Base-by-base conservation (phyloP, 2,329 filamentous ascomycete genomes). In the Colletotrichum lini region DNA sequence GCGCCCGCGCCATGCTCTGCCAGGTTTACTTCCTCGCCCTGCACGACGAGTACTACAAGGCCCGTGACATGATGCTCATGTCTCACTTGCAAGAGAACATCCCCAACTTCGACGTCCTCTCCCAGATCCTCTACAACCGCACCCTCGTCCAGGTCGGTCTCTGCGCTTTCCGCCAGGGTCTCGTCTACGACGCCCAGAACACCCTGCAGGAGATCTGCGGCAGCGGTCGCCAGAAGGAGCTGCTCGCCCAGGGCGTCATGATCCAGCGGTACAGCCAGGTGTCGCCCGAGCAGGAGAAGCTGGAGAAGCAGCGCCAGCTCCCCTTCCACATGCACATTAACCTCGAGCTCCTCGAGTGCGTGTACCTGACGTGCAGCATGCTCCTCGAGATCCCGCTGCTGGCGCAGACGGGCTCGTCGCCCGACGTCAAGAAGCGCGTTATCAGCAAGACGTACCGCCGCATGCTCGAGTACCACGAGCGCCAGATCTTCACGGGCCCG, bases 261-360 rank as follows among this genome's bases (percentile, higher is more conserved):
- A 96, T 99, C 82, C 96, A 99, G 86, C 91, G 96, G 77, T 99
- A 95, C 86, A 96, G 91, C 78, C 95, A 98, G 79, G 96, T 99
- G 73, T 96, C 95, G 45, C 96, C 96, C 21, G 96, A 99, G 84
- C 96, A 99, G 84, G 96, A 99, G 86, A 94, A 96, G 75, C 89
- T 98, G 49, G 96, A 99, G 87, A 94, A 96, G 81, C 96, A 98
- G 85, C 92, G 96, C 78, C 96, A 99, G 85, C 90, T 99, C 76
- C 96, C 96, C 47, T 99, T 99, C 92, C 96, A 99, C 87, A 98
- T 99, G 95, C 96, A 99, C 89, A 99, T 99, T 88, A 99, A 99
- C 88, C 90, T 99, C 63, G 96, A 99, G 83, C 90, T 99, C 66
- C 90, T 99, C 49, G 96, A 99, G 86, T 98, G 96, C 80, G 96